A percentile compares a stretch with the other conserved stretches of the same genome.
phyloP scores from a whole-genome alignment of 2,329 filamentous ascomycete genomes.

The Fusarium liriodendri region DNA sequence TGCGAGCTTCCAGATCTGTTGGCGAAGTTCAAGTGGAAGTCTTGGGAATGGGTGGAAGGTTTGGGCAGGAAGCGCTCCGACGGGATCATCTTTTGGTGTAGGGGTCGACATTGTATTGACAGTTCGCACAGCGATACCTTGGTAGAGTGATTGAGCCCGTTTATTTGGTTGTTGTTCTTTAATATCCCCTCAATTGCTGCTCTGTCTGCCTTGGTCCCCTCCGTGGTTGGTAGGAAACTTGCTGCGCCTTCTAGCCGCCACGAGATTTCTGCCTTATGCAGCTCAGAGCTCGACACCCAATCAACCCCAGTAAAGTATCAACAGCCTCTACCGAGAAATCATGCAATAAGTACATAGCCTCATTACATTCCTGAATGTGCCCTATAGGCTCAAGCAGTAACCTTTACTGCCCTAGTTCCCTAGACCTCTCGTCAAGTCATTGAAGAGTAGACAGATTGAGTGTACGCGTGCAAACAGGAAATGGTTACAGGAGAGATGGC shows the following conservation, averaged over 20 bases:
- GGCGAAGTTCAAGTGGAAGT: not conserved
- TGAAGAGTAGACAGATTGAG: not conserved
- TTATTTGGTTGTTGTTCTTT: not conserved
- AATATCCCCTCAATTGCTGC: not conserved
- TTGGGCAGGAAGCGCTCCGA: not conserved
- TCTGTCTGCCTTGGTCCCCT: not conserved
- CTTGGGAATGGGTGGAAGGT: not conserved
- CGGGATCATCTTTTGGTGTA: not conserved
- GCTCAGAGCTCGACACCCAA: not conserved
- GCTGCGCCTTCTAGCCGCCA: not conserved
- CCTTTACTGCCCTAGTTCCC: not conserved
- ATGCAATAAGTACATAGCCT: not conserved
- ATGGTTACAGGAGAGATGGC: not conserved
- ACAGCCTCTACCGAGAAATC: not conserved
- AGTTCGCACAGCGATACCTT: not conserved
- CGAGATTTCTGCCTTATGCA: not conserved
- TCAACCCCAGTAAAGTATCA: not conserved
- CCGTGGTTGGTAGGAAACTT: not conserved
- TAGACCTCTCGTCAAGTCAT: not conserved
- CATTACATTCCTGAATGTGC: not conserved
- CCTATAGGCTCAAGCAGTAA: not conserved
- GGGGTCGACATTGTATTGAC: not conserved
- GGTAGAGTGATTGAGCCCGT: fast-evolving
- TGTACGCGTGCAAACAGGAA: not conserved
- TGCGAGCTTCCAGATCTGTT: not conserved